Evolutionary conservation across 768 basidiomycete genomes (phyloP).

Genomic region (Leccinum pellstonianum): DNA sequence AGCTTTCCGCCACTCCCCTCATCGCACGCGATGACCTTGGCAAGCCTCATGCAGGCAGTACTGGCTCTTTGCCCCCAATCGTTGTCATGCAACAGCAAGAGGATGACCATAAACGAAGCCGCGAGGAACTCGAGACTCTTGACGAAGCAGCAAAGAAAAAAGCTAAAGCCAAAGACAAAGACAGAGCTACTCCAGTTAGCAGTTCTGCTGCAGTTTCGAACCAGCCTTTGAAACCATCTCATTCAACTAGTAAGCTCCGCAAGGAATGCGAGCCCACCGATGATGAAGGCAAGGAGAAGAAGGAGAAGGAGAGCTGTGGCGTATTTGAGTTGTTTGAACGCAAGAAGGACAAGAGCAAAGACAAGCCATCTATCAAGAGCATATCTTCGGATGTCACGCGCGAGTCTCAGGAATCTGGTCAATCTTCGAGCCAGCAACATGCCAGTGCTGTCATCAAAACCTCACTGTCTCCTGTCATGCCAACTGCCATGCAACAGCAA

Average conservation of each 20-base stretch:
- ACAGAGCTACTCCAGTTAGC: slow-evolving; percentile 38
- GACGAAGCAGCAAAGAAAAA: slow-evolving; percentile 52
- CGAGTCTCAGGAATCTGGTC: slow-evolving; percentile 63
- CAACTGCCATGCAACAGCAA: slow-evolving; percentile 57
- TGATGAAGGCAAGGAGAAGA: slow-evolving; percentile 52
- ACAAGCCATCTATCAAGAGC: slow-evolving; percentile 51
- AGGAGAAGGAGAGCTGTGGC: slow-evolving; percentile 66
- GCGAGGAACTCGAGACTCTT: slow-evolving; percentile 47
- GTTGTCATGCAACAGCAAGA: slow-evolving; percentile 46
- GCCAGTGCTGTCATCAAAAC: slow-evolving; percentile 14
- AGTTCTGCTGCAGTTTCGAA: slow-evolving; percentile 29
- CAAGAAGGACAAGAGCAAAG: slow-evolving; percentile 75
- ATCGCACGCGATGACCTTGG: slow-evolving; percentile 60
- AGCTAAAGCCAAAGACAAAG: slow-evolving; percentile 48
- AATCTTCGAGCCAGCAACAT: slow-evolving; percentile 47
- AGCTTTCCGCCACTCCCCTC: slow-evolving; percentile 74
- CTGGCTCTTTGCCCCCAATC: slow-evolving; percentile 38
- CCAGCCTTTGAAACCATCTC: slow-evolving; percentile 15
- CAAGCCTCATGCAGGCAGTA: slow-evolving; percentile 13
- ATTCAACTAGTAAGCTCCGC: slow-evolving; percentile 36
- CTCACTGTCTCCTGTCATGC: slow-evolving; percentile 53
- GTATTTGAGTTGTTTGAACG: slow-evolving; percentile 78
- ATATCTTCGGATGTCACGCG: slow-evolving; percentile 49
- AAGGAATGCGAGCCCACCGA: slow-evolving; percentile 46
- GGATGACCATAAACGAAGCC: slow-evolving; percentile 51